Base-by-base conservation (phyloP, 768 basidiomycete species). In the Mycena leptocephala region DNA sequence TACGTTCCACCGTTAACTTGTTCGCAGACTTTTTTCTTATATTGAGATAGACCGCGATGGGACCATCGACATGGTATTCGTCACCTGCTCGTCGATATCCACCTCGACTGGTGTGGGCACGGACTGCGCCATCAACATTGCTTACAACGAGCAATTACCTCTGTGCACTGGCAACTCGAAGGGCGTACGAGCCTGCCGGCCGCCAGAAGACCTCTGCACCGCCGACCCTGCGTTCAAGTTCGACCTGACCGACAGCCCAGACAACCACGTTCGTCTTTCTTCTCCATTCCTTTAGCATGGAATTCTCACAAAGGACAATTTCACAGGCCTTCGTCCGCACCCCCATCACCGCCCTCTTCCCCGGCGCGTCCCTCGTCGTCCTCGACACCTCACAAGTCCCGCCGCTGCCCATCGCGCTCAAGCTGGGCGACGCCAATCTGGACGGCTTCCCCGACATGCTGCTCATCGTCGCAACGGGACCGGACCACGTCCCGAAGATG, bases 361-460 rank as follows among this genome's bases (percentile, higher is more conserved):
- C 91, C 3, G 80, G 83, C 22, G 76, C 87, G 22, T 91, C 91
- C 4, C 90, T 98, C 13, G 90, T 96, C 14, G 92, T 95, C 3
- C 83, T 90, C 9, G 95, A 97, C 79, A 91, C 88, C 5, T 90
- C 94, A 0, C 90, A 90, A 79, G 87, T 83, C 1, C 95, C 96
- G 0, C 79, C 92, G 0, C 82, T 97, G 7, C 96, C 97, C 0
- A 84, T 97, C 20, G 89, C 96, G 0, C 84, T 99, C 61, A 93
- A 93, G 75, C 85, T 97, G 0, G 98, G 97, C 37, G 98, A 99
- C 84, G 94, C 91, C 64, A 95, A 99, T 83, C 88, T 98, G 24
- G 97, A 99, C 81, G 98, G 98, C 3, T 99, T 95, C 85, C 97
- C 98, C 0, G 98, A 99, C 79, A 80, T 99, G 10, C 85, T 98